phyloP scores from a whole-genome alignment of 1,139 yeast genomes.

The Maudiozyma humilis region DNA sequence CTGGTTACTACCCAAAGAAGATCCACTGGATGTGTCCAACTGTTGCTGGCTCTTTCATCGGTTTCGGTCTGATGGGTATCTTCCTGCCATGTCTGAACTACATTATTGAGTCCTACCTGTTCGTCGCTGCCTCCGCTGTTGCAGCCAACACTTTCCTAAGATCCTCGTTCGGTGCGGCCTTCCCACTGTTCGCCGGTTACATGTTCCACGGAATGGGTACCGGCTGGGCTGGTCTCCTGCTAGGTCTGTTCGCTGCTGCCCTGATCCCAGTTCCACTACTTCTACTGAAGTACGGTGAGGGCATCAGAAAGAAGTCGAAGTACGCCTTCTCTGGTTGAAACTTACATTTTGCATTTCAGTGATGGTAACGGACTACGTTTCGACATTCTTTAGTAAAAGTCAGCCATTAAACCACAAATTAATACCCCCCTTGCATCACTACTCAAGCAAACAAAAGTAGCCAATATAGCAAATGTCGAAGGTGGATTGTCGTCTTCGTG shows the following conservation, averaged over 20 bases:
- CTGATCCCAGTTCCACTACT: slow-evolving; percentile 62
- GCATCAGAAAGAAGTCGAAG: slow-evolving; percentile 48
- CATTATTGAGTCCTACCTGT: slow-evolving; percentile 68
- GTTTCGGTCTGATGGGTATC: slow-evolving; percentile 65
- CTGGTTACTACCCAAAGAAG: slow-evolving; percentile 58
- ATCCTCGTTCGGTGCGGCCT: slow-evolving; percentile 58
- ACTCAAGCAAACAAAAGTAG: neutral
- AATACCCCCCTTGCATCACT: too few species aligned
- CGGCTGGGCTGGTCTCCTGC: slow-evolving; percentile 75
- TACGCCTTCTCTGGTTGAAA: slow-evolving; percentile 34
- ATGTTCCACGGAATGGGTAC: slow-evolving; percentile 70
- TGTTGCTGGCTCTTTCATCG: slow-evolving; percentile 60
- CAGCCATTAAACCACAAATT: too few species aligned
- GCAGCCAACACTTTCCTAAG: slow-evolving; percentile 80
- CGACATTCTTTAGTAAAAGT: too few species aligned
- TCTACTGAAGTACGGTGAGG: slow-evolving; percentile 50
- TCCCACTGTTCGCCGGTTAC: slow-evolving; percentile 70
- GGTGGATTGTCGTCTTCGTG: neutral
- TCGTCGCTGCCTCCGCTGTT: slow-evolving; percentile 81
- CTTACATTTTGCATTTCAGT: neutral
- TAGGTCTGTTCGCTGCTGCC: slow-evolving; percentile 58
- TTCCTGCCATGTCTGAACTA: slow-evolving; percentile 74
- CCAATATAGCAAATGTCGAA: neutral
- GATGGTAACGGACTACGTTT: too few species aligned
- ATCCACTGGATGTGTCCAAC: slow-evolving; percentile 88